A percentile compares a stretch with the other conserved stretches of the same genome.
These are phyloP conservation scores for Chrysanthemum lavandulifolium DNA, from an alignment of 129 eudicot species.

Conservation along the genomic window DNA sequence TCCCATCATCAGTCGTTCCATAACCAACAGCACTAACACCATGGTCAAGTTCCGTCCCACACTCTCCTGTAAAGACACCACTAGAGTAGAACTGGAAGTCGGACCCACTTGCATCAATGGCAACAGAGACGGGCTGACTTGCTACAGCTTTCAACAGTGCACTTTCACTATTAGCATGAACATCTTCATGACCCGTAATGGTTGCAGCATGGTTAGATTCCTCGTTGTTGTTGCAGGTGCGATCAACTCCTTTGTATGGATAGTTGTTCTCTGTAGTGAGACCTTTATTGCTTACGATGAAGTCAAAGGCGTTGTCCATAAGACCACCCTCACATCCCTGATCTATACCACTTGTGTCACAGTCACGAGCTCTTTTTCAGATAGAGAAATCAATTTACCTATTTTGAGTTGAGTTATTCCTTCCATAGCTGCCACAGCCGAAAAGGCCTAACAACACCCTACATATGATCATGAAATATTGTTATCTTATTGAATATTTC, in stretches of 20 bases:
- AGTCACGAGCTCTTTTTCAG: constrained; percentile 41
- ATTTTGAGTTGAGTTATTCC: constrained; percentile 36
- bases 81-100: constrained; percentile 35
- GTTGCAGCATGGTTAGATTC: constrained; percentile 32
- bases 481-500: neutral
- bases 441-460: constrained; percentile 41
- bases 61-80: constrained; percentile 32
- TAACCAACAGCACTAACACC: constrained; percentile 35
- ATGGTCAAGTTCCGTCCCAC: constrained; percentile 34
- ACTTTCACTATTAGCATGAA: constrained; percentile 36
- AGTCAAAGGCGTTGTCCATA: constrained; percentile 33
- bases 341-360: constrained; percentile 31
- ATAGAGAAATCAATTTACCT: constrained; percentile 30
- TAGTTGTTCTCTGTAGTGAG: constrained; percentile 30
- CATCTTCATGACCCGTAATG: constrained; percentile 32
- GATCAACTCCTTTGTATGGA: constrained; percentile 29
- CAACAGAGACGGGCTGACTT: constrained; percentile 35
- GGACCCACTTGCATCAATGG: constrained; percentile 36
- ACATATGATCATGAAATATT: neutral
- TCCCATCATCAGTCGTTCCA: constrained; percentile 32
- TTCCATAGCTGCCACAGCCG: constrained; percentile 39
- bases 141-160: constrained; percentile 35
- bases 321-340: constrained; percentile 36
- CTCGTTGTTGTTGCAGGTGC: constrained; percentile 28
- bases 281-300: constrained; percentile 21